These are phyloP conservation scores for Solidago caesia DNA, from an alignment of 129 eudicot species.

Conservation along the genomic window DNA sequence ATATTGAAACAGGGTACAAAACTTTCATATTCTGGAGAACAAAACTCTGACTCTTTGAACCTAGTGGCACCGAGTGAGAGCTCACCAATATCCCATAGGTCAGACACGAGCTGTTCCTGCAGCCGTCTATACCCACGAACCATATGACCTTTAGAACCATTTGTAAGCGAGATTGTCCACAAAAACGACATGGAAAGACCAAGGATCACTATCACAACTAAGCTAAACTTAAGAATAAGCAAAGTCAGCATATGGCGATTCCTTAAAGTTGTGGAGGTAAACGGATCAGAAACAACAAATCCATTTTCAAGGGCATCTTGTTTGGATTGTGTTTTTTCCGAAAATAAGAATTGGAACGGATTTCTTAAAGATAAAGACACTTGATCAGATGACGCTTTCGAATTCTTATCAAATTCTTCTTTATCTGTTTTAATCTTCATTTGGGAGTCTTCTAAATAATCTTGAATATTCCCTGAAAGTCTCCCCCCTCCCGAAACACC, in stretches of 20 bases:
- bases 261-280: slow-evolving; percentile 44
- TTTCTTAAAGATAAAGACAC: slow-evolving; percentile 43
- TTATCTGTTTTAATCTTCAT: slow-evolving; percentile 75
- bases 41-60: slow-evolving; percentile 62
- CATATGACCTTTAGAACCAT: slow-evolving; percentile 58
- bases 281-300: slow-evolving; percentile 51
- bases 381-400: slow-evolving; percentile 42
- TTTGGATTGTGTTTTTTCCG: slow-evolving; percentile 52
- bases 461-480: slow-evolving; percentile 52
- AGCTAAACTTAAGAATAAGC: slow-evolving; percentile 59
- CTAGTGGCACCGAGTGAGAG: slow-evolving; percentile 64
- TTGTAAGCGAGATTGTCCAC: slow-evolving; percentile 80
- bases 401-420: slow-evolving; percentile 54
- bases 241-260: slow-evolving; percentile 61
- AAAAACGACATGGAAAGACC: slow-evolving; percentile 80
- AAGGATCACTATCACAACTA: slow-evolving; percentile 64
- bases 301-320: slow-evolving; percentile 57
- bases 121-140: slow-evolving; percentile 80
- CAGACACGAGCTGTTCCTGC: slow-evolving; percentile 92
- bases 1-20: slow-evolving; percentile 81
- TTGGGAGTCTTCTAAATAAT: slow-evolving; percentile 70
- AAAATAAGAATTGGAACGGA: slow-evolving; percentile 56
- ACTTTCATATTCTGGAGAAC: slow-evolving; percentile 70
- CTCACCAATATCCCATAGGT: slow-evolving; percentile 77
- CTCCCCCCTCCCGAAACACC: slow-evolving; percentile 70